Percentiles rank a stretch among this genome's conserved stretches.
These are phyloP conservation scores for Colletotrichum shisoi DNA, from an alignment of 2,329 filamentous ascomycete species.

Conservation along the genomic window DNA sequence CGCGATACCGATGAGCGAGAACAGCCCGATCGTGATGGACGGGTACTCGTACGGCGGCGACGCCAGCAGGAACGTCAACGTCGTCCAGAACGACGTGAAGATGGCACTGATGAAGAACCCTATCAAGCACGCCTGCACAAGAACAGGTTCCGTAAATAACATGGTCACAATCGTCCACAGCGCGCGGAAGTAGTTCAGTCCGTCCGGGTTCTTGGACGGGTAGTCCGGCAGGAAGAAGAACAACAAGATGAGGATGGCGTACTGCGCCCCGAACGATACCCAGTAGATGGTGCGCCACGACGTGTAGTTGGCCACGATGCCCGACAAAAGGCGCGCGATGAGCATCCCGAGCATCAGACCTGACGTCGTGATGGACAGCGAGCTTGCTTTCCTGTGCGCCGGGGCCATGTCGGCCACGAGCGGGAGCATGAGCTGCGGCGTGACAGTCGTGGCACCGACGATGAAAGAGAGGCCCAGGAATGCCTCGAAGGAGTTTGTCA, in stretches of 20 bases:
- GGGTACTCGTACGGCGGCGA: slow-evolving; percentile 73
- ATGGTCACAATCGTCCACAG: slow-evolving; percentile 71
- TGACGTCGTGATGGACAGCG: slow-evolving; percentile 76
- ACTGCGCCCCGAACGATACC: slow-evolving; percentile 76
- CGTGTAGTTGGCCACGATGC: slow-evolving; percentile 76
- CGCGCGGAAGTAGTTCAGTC: slow-evolving; percentile 70
- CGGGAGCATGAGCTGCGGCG: slow-evolving; percentile 81
- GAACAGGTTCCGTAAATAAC: slow-evolving; percentile 69
- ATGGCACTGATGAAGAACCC: slow-evolving; percentile 65
- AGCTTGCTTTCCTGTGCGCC: slow-evolving; percentile 69
- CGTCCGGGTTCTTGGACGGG: slow-evolving; percentile 72
- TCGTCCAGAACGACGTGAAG: slow-evolving; percentile 67
- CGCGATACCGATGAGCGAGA: slow-evolving; percentile 77
- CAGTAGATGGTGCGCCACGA: slow-evolving; percentile 82
- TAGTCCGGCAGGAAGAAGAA: slow-evolving; percentile 84
- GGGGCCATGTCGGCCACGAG: slow-evolving; percentile 81
- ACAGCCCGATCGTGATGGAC: slow-evolving; percentile 75
- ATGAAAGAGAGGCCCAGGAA: slow-evolving; percentile 78
- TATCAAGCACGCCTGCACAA: slow-evolving; percentile 74
- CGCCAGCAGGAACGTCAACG: slow-evolving; percentile 79
- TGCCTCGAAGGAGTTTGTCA: slow-evolving; percentile 69
- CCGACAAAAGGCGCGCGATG: slow-evolving; percentile 76
- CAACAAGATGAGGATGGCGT: slow-evolving; percentile 68
- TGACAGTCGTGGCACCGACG: slow-evolving; percentile 79
- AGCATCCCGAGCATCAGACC: slow-evolving; percentile 79